Evolutionary conservation across 2,329 filamentous ascomycete species (phyloP), one percentile per base, ranked within the genome.

Genomic region (Dactylellina parvicollis): DNA sequence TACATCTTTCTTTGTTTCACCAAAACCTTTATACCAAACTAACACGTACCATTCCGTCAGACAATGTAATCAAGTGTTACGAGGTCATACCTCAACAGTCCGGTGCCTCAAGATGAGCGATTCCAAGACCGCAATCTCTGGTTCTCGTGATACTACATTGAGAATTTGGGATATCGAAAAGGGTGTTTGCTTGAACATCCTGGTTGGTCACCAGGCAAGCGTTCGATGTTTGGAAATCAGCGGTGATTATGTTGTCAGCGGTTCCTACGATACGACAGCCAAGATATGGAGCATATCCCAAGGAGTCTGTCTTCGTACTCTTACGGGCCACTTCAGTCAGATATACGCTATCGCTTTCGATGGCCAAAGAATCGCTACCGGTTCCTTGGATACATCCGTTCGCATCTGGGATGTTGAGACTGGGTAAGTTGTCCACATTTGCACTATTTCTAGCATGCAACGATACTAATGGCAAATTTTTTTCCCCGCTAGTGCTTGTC

Each of bases 271-370:
- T 80, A 97, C 95, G 4, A 97, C 92, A 20, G 95, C 95, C 20
- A 90, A 92, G 77, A 94, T 99, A 66, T 99, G 95, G 95, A 97
- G 92, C 80, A 98, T 99, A 57, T 96, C 92, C 1, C 92, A 97
- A 81, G 95, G 95, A 28, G 89, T 92, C 75, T 99, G 95, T 80
- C 83, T 98, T 61, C 89, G 94, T 76, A 97, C 92, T 0, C 85
- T 99, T 38, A 89, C 90, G 46, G 95, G 95, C 0, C 95, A 99
- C 81, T 99, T 97, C 82, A 98, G 94, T 80, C 95, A 99, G 80
- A 99, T 99, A 69, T 99, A 99, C 80, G 95, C 95, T 18, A 96
- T 99, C 79, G 95, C 95, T 0, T 99, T 98, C 81, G 95, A 99
- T 80, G 95, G 95, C 38, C 89, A 89, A 77, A 87, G 93, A 75